phyloP scores from a whole-genome alignment of 2,329 filamentous ascomycete species.

The Penicillium concentricum region DNA sequence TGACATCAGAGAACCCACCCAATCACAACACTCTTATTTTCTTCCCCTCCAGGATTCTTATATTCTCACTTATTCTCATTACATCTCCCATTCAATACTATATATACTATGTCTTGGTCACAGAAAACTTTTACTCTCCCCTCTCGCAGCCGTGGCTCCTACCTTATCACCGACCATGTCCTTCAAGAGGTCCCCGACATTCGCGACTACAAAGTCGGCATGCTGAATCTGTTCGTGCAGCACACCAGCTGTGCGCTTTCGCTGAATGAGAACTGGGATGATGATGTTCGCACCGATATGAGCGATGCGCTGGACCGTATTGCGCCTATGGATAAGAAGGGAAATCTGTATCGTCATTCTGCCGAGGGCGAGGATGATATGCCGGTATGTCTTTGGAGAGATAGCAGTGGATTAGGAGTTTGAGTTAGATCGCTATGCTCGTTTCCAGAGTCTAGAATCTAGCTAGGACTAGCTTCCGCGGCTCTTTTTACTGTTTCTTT shows the following conservation, averaged over 20 bases:
- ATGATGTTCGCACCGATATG: conserved; percentile 89
- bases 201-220: conserved; percentile 75
- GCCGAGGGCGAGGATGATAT: conserved; percentile 92
- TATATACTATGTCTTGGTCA: conserved; percentile 62
- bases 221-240: conserved; percentile 89
- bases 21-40: conserved; percentile 50
- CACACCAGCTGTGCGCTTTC: conserved; percentile 90
- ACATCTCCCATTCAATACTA: conserved; percentile 12
- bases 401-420: background rate
- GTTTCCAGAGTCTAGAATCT: background rate
- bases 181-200: conserved; percentile 73
- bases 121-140: conserved; percentile 85
- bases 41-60: conserved; percentile 6
- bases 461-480: background rate
- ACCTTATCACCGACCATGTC: conserved; percentile 82
- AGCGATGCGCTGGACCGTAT: conserved; percentile 88
- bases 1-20: conserved; percentile 39
- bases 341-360: conserved; percentile 77
- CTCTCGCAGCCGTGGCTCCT: conserved; percentile 73
- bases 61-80: conserved; percentile 14
- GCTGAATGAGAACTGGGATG: conserved; percentile 88
- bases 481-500: background rate
- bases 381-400: conserved; percentile 60
- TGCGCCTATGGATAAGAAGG: conserved; percentile 75
- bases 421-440: background rate